Conservation (phyloP, 2,329 filamentous ascomycete species). For the Orbilia brochopaga region DNA sequence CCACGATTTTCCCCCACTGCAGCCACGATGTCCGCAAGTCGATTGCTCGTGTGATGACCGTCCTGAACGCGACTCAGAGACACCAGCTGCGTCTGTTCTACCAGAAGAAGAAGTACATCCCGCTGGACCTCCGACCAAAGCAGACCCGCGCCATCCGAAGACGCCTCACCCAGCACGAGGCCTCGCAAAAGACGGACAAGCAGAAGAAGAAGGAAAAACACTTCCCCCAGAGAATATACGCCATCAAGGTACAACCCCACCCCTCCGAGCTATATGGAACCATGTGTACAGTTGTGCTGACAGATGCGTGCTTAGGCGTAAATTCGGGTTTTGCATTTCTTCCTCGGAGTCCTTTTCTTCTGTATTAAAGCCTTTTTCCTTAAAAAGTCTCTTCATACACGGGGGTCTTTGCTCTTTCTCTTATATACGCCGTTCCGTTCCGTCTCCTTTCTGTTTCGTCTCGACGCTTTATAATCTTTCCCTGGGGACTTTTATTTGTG, state of each 20-base stretch:
- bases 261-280: background rate
- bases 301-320: slow-evolving; percentile 29
- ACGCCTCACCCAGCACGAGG: slow-evolving; percentile 90
- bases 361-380: slow-evolving; percentile 41
- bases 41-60: slow-evolving; percentile 96
- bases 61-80: slow-evolving; percentile 99
- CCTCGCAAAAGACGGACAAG: slow-evolving; percentile 83
- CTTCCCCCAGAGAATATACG: slow-evolving; percentile 98
- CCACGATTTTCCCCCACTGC: slow-evolving; percentile 28
- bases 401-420: slow-evolving; percentile 38
- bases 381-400: slow-evolving; percentile 46
- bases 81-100: slow-evolving; percentile 98
- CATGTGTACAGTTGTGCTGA: slow-evolving; percentile 12
- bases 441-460: slow-evolving; percentile 19
- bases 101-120: slow-evolving; percentile 99
- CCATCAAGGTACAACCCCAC: slow-evolving; percentile 80
- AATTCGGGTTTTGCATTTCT: slow-evolving; percentile 50
- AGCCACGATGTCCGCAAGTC: slow-evolving; percentile 99
- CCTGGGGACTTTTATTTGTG: slow-evolving; percentile 40
- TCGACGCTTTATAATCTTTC: slow-evolving; percentile 48
- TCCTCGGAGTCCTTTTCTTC: slow-evolving; percentile 50
- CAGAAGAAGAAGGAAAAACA: slow-evolving; percentile 93
- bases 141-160: slow-evolving; percentile 97
- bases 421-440: slow-evolving; percentile 42
- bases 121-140: slow-evolving; percentile 97